Percentiles rank a stretch among this genome's conserved stretches.
phyloP scores from a whole-genome alignment of 352 stramenopile species.

The Globisporangium mamillatum region DNA sequence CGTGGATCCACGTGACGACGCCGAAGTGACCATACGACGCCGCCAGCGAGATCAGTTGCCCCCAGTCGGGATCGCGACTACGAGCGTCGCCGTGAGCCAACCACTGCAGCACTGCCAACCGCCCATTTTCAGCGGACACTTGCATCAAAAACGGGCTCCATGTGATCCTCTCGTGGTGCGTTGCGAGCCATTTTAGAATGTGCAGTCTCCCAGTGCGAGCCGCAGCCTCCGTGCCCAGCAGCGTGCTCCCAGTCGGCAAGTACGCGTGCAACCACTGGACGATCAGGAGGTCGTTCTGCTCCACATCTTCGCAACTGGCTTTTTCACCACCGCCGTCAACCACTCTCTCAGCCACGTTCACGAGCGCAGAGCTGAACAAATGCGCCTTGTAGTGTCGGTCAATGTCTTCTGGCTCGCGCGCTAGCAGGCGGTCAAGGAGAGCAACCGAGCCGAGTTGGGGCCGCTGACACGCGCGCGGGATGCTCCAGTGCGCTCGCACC shows the following conservation, averaged over 20 bases:
- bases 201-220: neutral
- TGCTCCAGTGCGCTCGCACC: neutral
- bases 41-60: neutral
- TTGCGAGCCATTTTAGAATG: neutral
- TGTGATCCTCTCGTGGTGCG: neutral
- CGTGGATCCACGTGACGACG: neutral
- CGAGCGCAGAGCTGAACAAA: slow-evolving; percentile 1
- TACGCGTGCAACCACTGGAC: slow-evolving; percentile 7
- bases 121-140: neutral
- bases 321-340: neutral
- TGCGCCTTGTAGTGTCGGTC: slow-evolving; percentile 3
- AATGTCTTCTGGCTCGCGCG: neutral
- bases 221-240: slow-evolving; percentile 1
- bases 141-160: neutral
- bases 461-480: slow-evolving; percentile 3
- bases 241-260: slow-evolving; percentile 1
- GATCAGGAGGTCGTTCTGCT: neutral
- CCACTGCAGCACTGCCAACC: neutral
- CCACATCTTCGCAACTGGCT: no score
- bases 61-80: neutral
- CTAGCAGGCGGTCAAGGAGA: neutral
- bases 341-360: neutral
- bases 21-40: neutral
- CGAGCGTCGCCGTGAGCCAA: neutral
- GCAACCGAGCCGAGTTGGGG: neutral